phyloP scores from a whole-genome alignment of 257 asterid genomes.

The Nicotiana tabacum region DNA sequence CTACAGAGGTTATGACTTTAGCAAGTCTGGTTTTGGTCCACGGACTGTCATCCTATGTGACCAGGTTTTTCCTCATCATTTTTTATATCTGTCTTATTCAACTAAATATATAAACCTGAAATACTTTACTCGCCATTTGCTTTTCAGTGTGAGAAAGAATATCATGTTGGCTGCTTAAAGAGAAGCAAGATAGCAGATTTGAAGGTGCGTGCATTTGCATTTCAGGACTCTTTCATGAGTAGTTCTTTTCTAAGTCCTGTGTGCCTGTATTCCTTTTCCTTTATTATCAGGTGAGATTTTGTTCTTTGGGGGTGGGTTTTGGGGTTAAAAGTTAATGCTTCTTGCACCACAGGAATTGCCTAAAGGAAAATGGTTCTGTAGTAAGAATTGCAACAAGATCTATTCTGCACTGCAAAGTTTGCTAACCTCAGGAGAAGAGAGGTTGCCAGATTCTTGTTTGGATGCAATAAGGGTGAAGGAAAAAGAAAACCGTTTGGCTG shows the following conservation, averaged over 20 bases:
- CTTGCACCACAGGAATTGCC: slow-evolving; percentile 72
- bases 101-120: slow-evolving; percentile 5
- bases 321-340: neutral
- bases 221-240: neutral
- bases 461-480: slow-evolving; percentile 53
- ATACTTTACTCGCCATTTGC: slow-evolving; percentile 7
- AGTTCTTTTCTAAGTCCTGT: neutral
- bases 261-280: neutral
- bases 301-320: neutral
- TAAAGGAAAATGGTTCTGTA: slow-evolving; percentile 94
- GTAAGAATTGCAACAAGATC: slow-evolving; percentile 66
- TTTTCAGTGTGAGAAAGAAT: slow-evolving; percentile 92
- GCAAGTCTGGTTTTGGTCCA: slow-evolving; percentile 99
- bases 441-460: slow-evolving; percentile 64
- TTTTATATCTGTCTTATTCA: slow-evolving; percentile 3
- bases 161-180: slow-evolving; percentile 96
- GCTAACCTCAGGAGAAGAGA: slow-evolving; percentile 68
- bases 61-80: slow-evolving; percentile 59
- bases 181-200: slow-evolving; percentile 87
- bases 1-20: slow-evolving; percentile 89
- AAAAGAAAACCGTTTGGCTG: slow-evolving; percentile 22
- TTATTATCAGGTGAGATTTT: neutral
- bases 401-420: slow-evolving; percentile 62
- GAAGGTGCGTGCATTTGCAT: slow-evolving; percentile 51
- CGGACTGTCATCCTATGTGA: slow-evolving; percentile 95